Evolutionary conservation across 805 yeast genomes (phyloP).

Genomic region (Starmerella etchellsii): DNA sequence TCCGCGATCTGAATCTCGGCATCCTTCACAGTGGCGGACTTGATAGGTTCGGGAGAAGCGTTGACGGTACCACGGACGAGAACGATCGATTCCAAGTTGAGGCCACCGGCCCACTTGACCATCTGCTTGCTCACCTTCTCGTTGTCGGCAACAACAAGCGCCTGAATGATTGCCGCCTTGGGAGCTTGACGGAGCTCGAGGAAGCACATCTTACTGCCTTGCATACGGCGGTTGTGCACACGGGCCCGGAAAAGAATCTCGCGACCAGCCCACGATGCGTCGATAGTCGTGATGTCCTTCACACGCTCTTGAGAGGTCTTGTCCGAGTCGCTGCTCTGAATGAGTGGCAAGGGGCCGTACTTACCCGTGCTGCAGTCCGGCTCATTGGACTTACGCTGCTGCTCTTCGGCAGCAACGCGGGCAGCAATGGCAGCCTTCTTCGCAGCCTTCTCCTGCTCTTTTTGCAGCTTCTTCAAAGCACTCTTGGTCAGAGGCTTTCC

Average conservation of each 20-base stretch:
- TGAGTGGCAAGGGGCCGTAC: slow-evolving; percentile 82
- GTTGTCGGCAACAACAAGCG: slow-evolving; percentile 62
- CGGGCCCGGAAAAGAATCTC: slow-evolving; percentile 84
- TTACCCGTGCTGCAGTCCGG: slow-evolving; percentile 76
- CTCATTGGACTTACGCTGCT: slow-evolving; percentile 61
- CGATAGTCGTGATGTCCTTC: slow-evolving; percentile 35
- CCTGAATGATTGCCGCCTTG: slow-evolving; percentile 53
- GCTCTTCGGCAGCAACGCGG: slow-evolving; percentile 73
- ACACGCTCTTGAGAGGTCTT: slow-evolving; percentile 58
- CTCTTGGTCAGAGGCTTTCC: slow-evolving; percentile 86
- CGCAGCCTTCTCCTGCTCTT: slow-evolving; percentile 80
- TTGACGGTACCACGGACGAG: slow-evolving; percentile 73
- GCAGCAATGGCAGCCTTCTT: slow-evolving; percentile 91
- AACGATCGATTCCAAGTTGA: slow-evolving; percentile 83
- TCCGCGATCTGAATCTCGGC: slow-evolving; percentile 70
- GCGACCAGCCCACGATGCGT: slow-evolving; percentile 54
- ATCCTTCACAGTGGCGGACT: slow-evolving; percentile 82
- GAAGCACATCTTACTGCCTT: slow-evolving; percentile 89
- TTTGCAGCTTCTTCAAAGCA: slow-evolving; percentile 87
- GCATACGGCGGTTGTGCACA: slow-evolving; percentile 84
- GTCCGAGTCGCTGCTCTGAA: slow-evolving; percentile 46
- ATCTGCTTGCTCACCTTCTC: slow-evolving; percentile 75
- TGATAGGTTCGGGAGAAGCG: slow-evolving; percentile 76
- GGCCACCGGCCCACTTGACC: slow-evolving; percentile 88
- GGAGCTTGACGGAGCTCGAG: slow-evolving; percentile 85